Evolutionary conservation across 805 yeast species (phyloP), one percentile per base, ranked within the genome.

Genomic region (Teunomyces lycoperdinae): DNA sequence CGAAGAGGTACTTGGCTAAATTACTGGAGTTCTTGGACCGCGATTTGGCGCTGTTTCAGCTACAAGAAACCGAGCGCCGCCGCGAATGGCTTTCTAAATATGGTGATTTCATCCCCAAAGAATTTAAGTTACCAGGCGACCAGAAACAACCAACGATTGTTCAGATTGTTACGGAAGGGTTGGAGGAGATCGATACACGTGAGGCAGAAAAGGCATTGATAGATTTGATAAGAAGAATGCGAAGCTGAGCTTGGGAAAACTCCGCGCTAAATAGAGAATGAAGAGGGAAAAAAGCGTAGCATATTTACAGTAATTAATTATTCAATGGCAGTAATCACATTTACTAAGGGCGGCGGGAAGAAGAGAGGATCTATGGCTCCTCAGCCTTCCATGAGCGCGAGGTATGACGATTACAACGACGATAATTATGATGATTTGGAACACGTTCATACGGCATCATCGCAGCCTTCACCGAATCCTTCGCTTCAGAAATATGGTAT

Each of bases 401-500:
- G 9, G 7, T 40, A 47, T 33, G 50, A 34, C 45, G 11, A 50
- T 53, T 58, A 51, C 51, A 53, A 31, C 50, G 16, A 32, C 49
- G 16, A 48, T 28, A 11, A 41, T 8, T 51, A 47, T 16, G 51
- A 48, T 17, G 44, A 45, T 10, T 10, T 16, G 33, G 33, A 9
- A 24, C n/a, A 20, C 24, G 6, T 20, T 20, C 24, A 4, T 20
- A 5, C 24, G 24, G 24, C 6, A 4, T 20, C 6, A 20, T 10
- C 20, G 6, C 38, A 34, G 13, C 38, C 38, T 7, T 9, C 38
- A 34, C 38, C 40, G 5, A 14, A 10, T 11, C 33, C 42, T 9
- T 14, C 31, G 29, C 35, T 55, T 9, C 52, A 51, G 11, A 52
- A 52, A 43, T 90, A 91, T 60, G 98, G 98, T 5, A 80, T 89